These are phyloP conservation scores for Zizania latifolia DNA, from an alignment of 176 grass and related monocot species.

Conservation along the genomic window DNA sequence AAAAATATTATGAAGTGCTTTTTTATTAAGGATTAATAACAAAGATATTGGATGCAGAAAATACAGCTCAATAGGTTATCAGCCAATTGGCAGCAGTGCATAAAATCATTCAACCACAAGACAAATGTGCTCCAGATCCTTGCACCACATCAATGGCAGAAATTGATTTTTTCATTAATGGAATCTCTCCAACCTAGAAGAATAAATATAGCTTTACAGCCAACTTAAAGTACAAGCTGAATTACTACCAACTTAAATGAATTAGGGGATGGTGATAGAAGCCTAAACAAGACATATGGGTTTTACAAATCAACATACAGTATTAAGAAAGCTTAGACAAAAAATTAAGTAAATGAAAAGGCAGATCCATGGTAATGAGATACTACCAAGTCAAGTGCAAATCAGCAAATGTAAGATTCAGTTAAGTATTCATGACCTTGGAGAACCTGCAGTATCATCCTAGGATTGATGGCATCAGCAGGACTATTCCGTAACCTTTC, in stretches of 20 bases:
- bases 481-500: constrained; percentile 59
- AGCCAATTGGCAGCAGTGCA: too few relatives aligned
- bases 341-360: not conserved
- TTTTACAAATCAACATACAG: not conserved
- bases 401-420: not conserved
- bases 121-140: not conserved
- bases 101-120: not conserved
- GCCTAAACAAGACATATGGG: not conserved
- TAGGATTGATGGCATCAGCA: constrained; percentile 67
- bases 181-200: not conserved
- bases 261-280: not conserved
- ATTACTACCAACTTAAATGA: not conserved
- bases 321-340: not conserved
- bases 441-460: constrained; percentile 61
- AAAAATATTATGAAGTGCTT: too few relatives aligned
- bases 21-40: too few relatives aligned
- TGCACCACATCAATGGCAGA: not conserved
- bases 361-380: not conserved
- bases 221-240: not conserved
- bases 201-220: not conserved
- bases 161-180: not conserved
- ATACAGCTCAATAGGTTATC: too few relatives aligned
- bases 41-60: too few relatives aligned
- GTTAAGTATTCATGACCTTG: constrained; percentile 51
- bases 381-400: not conserved